phyloP scores from a whole-genome alignment of 441 rosid species.

The Eutrema salsugineum region DNA sequence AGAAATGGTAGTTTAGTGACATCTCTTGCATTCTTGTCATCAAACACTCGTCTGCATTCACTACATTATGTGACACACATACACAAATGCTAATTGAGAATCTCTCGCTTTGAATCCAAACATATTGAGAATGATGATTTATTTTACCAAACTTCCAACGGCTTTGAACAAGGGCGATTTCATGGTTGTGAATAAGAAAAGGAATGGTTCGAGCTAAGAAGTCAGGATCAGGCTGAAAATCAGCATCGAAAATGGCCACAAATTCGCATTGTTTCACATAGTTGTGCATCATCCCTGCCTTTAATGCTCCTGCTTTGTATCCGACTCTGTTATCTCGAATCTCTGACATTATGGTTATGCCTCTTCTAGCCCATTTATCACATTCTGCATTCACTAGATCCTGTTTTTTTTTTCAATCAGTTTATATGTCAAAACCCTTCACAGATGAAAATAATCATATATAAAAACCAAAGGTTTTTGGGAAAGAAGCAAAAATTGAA shows the following conservation, averaged over 20 bases:
- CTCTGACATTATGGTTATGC: conserved; percentile 63
- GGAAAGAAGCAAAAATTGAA: background rate
- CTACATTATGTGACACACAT: conserved; percentile 9
- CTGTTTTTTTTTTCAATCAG: conserved; percentile 29
- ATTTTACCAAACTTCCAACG: conserved; percentile 71
- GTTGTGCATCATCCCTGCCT: conserved; percentile 68
- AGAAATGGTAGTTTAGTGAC: conserved; percentile 36
- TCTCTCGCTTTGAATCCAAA: background rate
- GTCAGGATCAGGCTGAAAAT: conserved; percentile 71
- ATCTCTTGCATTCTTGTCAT: conserved; percentile 41
- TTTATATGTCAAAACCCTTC: conserved; percentile 7
- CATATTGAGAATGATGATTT: background rate
- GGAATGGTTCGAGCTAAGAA: conserved; percentile 59
- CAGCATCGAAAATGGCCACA: conserved; percentile 69
- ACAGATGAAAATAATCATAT: background rate
- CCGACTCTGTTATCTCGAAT: conserved; percentile 60
- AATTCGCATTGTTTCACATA: conserved; percentile 55
- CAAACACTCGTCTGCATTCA: conserved; percentile 33
- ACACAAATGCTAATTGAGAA: background rate
- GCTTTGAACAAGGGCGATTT: conserved; percentile 62
- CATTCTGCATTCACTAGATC: conserved; percentile 56
- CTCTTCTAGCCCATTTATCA: conserved; percentile 67
- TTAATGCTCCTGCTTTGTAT: conserved; percentile 72
- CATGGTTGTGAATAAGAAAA: conserved; percentile 52
- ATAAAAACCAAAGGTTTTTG: background rate